A percentile compares a stretch with the other conserved stretches of the same genome.
Evolutionary conservation across 345 rosid species (phyloP).

Genomic region (Ceriops tagal): DNA sequence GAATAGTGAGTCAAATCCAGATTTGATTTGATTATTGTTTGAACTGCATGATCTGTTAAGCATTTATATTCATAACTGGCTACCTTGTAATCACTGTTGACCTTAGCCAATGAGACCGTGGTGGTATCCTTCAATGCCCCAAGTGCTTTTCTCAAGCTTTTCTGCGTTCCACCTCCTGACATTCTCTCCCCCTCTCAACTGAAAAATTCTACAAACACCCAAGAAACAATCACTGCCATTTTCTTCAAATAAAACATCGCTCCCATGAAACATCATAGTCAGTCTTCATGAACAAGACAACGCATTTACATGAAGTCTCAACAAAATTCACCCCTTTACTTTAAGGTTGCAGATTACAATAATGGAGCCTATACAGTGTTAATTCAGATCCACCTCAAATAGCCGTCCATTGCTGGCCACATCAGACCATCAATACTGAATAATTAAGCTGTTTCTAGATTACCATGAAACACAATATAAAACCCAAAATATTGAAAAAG

Average conservation of each 20-base stretch:
- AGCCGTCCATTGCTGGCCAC: neutral
- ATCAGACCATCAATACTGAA: neutral
- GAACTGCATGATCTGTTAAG: neutral
- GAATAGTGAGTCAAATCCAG: neutral
- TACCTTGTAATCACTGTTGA: conserved; percentile 96
- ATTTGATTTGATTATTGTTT: neutral
- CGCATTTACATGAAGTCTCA: neutral
- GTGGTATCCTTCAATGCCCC: conserved; percentile 97
- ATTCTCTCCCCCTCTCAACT: conserved; percentile 43
- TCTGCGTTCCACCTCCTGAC: conserved; percentile 85
- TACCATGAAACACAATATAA: too few species aligned
- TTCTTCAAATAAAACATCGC: neutral
- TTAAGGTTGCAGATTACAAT: neutral
- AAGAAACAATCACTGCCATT: conserved; percentile 14
- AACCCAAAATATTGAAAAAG: too few species aligned
- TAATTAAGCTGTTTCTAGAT: too few species aligned
- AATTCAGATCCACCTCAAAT: neutral
- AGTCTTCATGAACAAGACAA: neutral
- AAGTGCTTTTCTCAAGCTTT: conserved; percentile 86
- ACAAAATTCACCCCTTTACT: neutral
- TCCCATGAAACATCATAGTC: neutral
- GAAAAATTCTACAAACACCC: conserved; percentile 31
- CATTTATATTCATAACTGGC: too few species aligned
- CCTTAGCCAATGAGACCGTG: conserved; percentile 97
- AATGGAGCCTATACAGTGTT: neutral